Conservation (phyloP, 352 stramenopile species). For the Bremia lactucae region DNA sequence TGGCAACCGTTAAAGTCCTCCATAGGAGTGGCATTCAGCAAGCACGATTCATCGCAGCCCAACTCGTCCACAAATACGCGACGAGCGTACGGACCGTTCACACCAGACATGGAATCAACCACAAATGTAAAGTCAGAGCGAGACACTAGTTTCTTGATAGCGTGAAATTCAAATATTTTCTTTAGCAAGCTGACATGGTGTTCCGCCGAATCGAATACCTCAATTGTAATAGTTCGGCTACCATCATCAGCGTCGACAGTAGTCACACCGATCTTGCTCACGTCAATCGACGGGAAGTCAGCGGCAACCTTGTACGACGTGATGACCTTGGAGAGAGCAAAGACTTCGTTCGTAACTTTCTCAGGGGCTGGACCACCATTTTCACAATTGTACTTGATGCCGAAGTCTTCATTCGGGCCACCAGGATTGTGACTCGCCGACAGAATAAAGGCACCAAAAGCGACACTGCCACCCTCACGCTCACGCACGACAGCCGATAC, state of each 20-base stretch:
- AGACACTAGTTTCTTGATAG: constrained; percentile 87
- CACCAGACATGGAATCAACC: constrained; percentile 97
- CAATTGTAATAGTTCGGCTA: constrained; percentile 88
- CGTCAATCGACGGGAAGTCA: constrained; percentile 74
- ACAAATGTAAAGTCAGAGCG: constrained; percentile 92
- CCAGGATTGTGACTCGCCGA: constrained; percentile 98
- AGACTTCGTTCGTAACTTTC: constrained; percentile 96
- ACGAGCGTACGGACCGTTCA: constrained; percentile 92
- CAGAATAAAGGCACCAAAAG: constrained; percentile 94
- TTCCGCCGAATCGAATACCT: constrained; percentile 95
- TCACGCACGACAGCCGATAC: constrained; percentile 95
- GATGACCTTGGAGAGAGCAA: constrained; percentile 91
- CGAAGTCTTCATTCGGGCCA: constrained; percentile 96
- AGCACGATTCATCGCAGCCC: constrained; percentile 56
- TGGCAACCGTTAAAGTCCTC: constrained; percentile 96
- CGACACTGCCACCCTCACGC: constrained; percentile 87
- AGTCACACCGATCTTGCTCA: constrained; percentile 58
- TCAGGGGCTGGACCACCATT: constrained; percentile 96
- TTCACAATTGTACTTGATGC: constrained; percentile 98
- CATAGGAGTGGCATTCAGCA: constrained; percentile 91
- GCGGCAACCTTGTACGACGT: constrained; percentile 88
- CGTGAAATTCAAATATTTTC: constrained; percentile 96
- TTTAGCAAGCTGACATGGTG: constrained; percentile 94
- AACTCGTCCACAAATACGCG: constrained; percentile 96
- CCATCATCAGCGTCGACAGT: constrained; percentile 74